Evolutionary conservation across 2,329 filamentous ascomycete species (phyloP).

Genomic region (Trichoderma gracile): DNA sequence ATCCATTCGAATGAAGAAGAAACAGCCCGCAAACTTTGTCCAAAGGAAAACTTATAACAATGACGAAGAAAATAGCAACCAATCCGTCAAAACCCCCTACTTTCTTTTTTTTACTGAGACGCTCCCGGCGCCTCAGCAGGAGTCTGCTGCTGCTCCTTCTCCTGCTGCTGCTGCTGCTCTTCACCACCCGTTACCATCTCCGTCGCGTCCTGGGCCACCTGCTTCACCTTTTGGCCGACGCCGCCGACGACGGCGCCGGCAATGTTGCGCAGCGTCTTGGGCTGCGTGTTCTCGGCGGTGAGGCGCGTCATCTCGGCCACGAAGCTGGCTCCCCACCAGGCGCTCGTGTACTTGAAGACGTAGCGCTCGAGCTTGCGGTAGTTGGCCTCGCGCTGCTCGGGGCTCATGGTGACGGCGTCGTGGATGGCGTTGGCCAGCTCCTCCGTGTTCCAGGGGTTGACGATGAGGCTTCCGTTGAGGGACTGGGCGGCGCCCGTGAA

Average conservation of each 20-base stretch:
- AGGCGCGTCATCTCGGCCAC: constrained; percentile 75
- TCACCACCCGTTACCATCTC: constrained; percentile 25
- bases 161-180: neutral
- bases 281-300: constrained; percentile 41
- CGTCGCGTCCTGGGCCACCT: constrained; percentile 34
- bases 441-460: constrained; percentile 98
- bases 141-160: neutral
- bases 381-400: constrained; percentile 82
- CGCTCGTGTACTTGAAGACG: constrained; percentile 95
- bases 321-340: constrained; percentile 95
- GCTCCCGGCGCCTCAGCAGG: neutral
- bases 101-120: neutral
- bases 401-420: constrained; percentile 94
- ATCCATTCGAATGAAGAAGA: neutral
- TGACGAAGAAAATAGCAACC: neutral
- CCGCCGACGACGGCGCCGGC: constrained; percentile 42
- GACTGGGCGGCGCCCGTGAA: constrained; percentile 95
- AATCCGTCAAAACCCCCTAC: neutral
- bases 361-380: constrained; percentile 92
- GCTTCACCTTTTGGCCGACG: constrained; percentile 35
- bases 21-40: neutral
- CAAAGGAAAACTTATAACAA: too few species aligned
- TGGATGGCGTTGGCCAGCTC: constrained; percentile 91
- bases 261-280: constrained; percentile 46
- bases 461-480: constrained; percentile 87